These are phyloP conservation scores for Aureobasidium lini DNA, from an alignment of 2,329 filamentous ascomycete genomes.

Conservation along the genomic window DNA sequence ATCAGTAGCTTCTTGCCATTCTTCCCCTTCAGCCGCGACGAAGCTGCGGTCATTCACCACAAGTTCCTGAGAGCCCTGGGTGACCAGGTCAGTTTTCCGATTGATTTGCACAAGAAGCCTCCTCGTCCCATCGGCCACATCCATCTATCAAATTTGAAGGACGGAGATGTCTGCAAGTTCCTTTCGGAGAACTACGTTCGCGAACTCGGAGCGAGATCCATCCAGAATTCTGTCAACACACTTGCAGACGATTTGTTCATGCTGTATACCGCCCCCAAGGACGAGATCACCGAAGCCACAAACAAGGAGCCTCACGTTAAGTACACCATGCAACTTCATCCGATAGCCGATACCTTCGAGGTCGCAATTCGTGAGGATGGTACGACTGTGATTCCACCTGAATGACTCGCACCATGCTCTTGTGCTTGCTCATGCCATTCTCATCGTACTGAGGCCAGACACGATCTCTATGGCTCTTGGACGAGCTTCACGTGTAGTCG, in stretches of 20 bases:
- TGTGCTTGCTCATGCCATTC: too few relatives aligned
- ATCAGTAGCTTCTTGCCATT: slow-evolving; percentile 38
- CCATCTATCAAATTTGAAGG: slow-evolving; percentile 23
- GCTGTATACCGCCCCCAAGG: background rate
- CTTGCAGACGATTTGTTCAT: slow-evolving; percentile 2
- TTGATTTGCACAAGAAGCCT: slow-evolving; percentile 24
- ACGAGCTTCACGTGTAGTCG: too few relatives aligned
- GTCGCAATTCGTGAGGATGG: background rate
- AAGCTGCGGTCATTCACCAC: slow-evolving; percentile 38
- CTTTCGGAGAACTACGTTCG: slow-evolving; percentile 27
- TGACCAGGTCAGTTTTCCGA: slow-evolving; percentile 17
- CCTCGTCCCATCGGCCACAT: slow-evolving; percentile 30
- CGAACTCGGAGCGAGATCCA: slow-evolving; percentile 30
- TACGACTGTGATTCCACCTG: background rate
- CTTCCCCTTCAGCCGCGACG: slow-evolving; percentile 33
- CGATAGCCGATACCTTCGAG: background rate
- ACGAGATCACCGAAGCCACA: slow-evolving; percentile 1
- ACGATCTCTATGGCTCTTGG: too few relatives aligned
- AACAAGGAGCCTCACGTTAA: slow-evolving; percentile 9
- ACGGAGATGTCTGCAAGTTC: slow-evolving; percentile 26
- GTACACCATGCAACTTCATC: slow-evolving; percentile 8
- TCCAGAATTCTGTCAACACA: slow-evolving; percentile 21
- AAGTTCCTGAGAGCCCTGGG: slow-evolving; percentile 34
- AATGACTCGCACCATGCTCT: background rate
- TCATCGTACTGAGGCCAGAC: too few relatives aligned